Percentiles rank a stretch among this genome's conserved stretches.
Conservation (phyloP, 805 yeast species). For the Candida vartiovaarae region DNA sequence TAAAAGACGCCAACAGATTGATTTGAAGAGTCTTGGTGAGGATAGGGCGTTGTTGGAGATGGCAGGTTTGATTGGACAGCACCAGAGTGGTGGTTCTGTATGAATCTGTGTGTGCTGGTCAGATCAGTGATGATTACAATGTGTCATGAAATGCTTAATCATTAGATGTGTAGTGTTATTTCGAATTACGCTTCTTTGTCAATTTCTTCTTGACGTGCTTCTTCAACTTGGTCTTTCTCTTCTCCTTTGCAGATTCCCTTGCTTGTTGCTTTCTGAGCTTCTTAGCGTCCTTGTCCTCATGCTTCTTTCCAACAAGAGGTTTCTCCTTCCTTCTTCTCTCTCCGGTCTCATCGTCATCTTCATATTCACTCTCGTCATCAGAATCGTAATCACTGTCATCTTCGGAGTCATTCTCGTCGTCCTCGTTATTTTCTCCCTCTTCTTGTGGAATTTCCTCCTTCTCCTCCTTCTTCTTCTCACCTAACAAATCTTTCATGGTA, state of each 20-base stretch:
- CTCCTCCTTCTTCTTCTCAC: conserved; percentile 21
- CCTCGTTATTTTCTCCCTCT: conserved; percentile 19
- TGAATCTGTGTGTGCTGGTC: conserved; percentile 9
- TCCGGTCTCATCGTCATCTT: conserved; percentile 29
- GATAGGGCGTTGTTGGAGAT: conserved; percentile 81
- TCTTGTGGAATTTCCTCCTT: conserved; percentile 20
- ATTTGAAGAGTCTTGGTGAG: conserved; percentile 61
- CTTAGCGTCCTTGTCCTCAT: conserved; percentile 72
- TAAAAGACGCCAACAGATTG: conserved; percentile 64
- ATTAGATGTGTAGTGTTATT: not conserved
- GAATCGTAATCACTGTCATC: conserved; percentile 26
- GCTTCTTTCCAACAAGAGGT: conserved; percentile 63
- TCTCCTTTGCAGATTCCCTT: conserved; percentile 73
- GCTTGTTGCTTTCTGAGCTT: conserved; percentile 66
- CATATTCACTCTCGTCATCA: conserved; percentile 27
- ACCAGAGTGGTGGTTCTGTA: conserved; percentile 43
- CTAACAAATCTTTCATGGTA: conserved; percentile 59
- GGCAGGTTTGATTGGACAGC: conserved; percentile 58
- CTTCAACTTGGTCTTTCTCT: conserved; percentile 75
- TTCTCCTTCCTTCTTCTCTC: conserved; percentile 29
- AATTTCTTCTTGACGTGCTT: conserved; percentile 76
- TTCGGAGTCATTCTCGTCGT: conserved; percentile 22
- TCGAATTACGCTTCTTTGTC: conserved; percentile 43
- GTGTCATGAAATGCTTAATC: not conserved
- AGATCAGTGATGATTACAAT: not conserved